Base-by-base conservation (phyloP, 345 rosid species). In the Isatis tinctoria region DNA sequence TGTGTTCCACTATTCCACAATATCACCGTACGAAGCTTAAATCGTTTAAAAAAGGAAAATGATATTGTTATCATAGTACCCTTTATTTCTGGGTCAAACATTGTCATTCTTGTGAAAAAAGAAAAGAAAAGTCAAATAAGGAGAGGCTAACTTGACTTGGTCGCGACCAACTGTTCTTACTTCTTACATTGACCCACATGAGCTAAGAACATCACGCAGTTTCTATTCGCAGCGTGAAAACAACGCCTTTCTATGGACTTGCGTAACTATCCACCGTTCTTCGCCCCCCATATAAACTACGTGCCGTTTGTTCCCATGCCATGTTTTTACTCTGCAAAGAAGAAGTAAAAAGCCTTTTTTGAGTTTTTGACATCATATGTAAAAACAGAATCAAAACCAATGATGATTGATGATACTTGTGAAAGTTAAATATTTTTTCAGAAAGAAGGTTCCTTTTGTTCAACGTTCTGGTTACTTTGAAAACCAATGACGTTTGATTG, bases 81-180 rank as follows among this genome's bases (percentile, higher is more conserved):
- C 37, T 39, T 56, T 45, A 17, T 13, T 27, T 43, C 24, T 16
- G 30, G 35, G 45, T 58, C 60, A 37, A 27, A 5, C 43, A 48
- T 48, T 67, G 8, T 30, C 26, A 47, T 67, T 68, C 27, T 68
- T 32, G 28, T 44, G 11, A 26, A 6, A 5, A 1, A 12, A 18
- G 1, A 33, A 4, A 16, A 4, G 4, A 0, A 47, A 40, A 45
- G 33, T 69, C 70, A 57, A 69, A 53, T 27, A 18, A 62, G 40
- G 10, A 53, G 27, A 62, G 49, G 74, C 10, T 62, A 43, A 68
- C 51, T 69, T 62, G 74, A 69, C 70, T 54, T 76, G 58, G 65
- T 69, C 37, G 35, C 30, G 53, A 60, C 39, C 22, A 48, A 74
- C 73, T 28, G 37, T 74, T 59, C 17, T 63, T 40, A 53, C 68